phyloP scores from a whole-genome alignment of 768 basidiomycete genomes.

The Serendipita sp. region DNA sequence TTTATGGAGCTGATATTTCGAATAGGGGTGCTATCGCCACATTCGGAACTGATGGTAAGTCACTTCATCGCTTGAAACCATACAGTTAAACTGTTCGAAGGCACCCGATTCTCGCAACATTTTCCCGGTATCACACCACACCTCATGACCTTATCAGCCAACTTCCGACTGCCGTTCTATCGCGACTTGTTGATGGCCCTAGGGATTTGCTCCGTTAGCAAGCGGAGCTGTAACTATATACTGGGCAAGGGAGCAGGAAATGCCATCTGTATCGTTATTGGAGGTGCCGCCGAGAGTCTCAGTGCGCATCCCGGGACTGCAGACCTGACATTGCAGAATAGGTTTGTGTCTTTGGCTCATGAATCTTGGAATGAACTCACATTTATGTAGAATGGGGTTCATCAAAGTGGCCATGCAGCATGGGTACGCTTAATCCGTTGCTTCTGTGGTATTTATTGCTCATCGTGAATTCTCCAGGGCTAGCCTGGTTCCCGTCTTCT shows the following conservation, averaged over 20 bases:
- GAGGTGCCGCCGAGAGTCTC: slow-evolving; percentile 88
- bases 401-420: slow-evolving; percentile 87
- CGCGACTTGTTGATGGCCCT: slow-evolving; percentile 76
- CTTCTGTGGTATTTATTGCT: slow-evolving; percentile 7
- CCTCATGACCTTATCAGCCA: slow-evolving; percentile 75
- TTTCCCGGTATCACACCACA: slow-evolving; percentile 91
- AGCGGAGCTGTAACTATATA: slow-evolving; percentile 78
- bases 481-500: slow-evolving; percentile 92
- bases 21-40: slow-evolving; percentile 81
- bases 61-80: neutral
- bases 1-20: neutral
- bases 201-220: slow-evolving; percentile 88
- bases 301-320: slow-evolving; percentile 95
- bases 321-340: slow-evolving; percentile 60
- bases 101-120: slow-evolving; percentile 72
- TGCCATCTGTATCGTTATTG: slow-evolving; percentile 88
- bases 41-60: slow-evolving; percentile 81
- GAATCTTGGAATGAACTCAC: neutral
- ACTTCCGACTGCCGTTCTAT: slow-evolving; percentile 86
- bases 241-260: slow-evolving; percentile 41
- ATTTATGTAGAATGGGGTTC: slow-evolving; percentile 54
- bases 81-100: slow-evolving; percentile 22
- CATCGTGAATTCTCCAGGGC: slow-evolving; percentile 35
- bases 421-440: slow-evolving; percentile 34
- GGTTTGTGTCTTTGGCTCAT: slow-evolving; percentile 26